Evolutionary conservation across 768 basidiomycete species (phyloP), one percentile per base, ranked within the genome.

Genomic region (Termitomyces eurrhizus): DNA sequence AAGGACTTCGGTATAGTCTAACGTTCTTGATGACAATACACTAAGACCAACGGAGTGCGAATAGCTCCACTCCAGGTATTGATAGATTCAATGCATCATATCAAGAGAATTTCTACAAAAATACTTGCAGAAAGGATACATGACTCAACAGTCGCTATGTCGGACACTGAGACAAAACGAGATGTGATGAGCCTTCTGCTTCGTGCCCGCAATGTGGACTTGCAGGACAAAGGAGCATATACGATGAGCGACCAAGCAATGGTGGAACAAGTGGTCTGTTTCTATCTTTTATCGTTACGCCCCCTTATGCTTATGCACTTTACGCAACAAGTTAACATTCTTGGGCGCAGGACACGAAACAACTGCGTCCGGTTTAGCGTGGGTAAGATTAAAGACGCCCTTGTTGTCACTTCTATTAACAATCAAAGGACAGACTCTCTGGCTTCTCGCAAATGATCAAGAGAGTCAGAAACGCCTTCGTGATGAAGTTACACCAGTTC

Each of bases 131-230:
- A 78, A 59, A 79, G 78, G 65, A 72, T 77, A 63, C 62, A 57
- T 4, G 81, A 81, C 21, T 67, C 74, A 14, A 60, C 62, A 37
- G 60, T 77, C 12, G 44, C 65, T 12, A 58, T 69, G 12, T 73
- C 73, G 6, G 81, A 80, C 56, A 73, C 66, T 5, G 71, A 73
- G 29, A 70, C 74, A 9, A 82, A 83, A 65, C 73, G 74, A 52
- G 81, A 83, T 71, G 79, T 83, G 52, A 83, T 83, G 82, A 77
- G 74, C 54, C 61, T 83, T n/a, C 72, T 83, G 0, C 77, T 83
- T 13, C 73, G 77, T 29, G 77, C 79, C 11, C 70, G 79, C 26
- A 77, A 75, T 60, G 73, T 72, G 9, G 76, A 76, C 36, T 52
- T 71, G 33, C 72, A 72, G 42, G 73, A 71, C 35, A 71, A 71